Base-by-base conservation (phyloP, 1,284 basidiomycete species). In the Bondarzewia mesenterica region DNA sequence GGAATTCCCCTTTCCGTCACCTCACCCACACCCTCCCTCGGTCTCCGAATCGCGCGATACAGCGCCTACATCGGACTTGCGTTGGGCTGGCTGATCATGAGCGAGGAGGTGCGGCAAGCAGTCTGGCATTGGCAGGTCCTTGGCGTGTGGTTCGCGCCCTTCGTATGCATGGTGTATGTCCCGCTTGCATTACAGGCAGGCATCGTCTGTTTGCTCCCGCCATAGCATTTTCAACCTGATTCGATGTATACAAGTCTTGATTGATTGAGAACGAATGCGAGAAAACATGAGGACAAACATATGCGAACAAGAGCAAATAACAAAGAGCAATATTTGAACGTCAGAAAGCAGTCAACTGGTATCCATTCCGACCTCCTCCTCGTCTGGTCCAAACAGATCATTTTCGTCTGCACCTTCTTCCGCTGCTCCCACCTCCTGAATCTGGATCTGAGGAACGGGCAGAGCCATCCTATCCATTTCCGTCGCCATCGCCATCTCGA, bases 111-210 rank as follows among this genome's bases (percentile, higher is more conserved):
- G 18, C 58, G 63, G 50, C 63, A 66, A 25, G 76, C 77, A 16
- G 55, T 87, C 6, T 78, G 78, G 78, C 71, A 85, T 50, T 89
- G 85, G 85, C 72, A 86, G 49, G 64, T 85, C 16, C 63, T 88
- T 14, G 74, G 77, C 3, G 78, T 81, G 26, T 89, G 86, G 86
- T 82, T 86, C 57, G 78, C 80, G 16, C 86, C 86, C 2, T 81
- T 89, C 54, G 67, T 85, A 32, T 87, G 82, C 56, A 65, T 84
- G 14, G 73, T 89, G 29, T 89, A 86, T 55, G 69, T 72, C 6
- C 86, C 86, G 7, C 66, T 89, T 20, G 70, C 84, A 43, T 62
- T 86, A 52, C 87, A 89, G 63, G 80, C 79, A 18, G 77, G 71
- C 38, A 63, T 86, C 47, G 74, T 80, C 37, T 74, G 73, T 56